Base-by-base conservation (phyloP, 768 basidiomycete species). In the Harrya chromipes region DNA sequence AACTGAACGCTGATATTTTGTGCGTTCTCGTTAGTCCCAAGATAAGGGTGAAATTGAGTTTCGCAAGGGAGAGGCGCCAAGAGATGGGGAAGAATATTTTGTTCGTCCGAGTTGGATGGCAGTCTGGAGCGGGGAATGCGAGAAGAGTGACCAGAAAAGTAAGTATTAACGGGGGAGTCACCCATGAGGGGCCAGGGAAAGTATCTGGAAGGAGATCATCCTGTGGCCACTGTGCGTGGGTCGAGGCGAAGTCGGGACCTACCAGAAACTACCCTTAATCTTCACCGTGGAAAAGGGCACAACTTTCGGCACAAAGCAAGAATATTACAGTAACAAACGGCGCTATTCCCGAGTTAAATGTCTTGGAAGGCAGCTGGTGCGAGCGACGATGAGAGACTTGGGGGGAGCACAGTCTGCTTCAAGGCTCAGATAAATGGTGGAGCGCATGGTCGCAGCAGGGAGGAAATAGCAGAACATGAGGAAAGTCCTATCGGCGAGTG, bases 1-100 rank as follows among this genome's bases (percentile, higher is more conserved):
- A 67, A 66, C 55, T 67, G 68, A 43, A 60, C 53, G 24, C 64
- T 66, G 60, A 64, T 56, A 65, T 55, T 65, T 53, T 60, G 62
- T 26, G 54, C 26, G 47, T 49, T 52, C 19, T 44, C 55, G 43
- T 40, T 47, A 4, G 47, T 7, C 20, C 26, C n/a, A 13, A 56
- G 58, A 53, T 57, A 62, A 50, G 56, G 43, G 19, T 47, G 54
- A 31, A 45, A 57, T 1, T 39, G 26, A 24, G 35, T n/a, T 48
- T 60, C 57, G 29, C 46, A 54, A 21, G 56, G 36, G 27, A 55
- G 50, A 10, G 61, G 41, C 3, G 55, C 36, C 7, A 56, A 42
- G 13, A 57, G 43, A 40, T 66, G 58, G 29, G 64, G 58, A 6
- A 52, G 40, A 24, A 54, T 51, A 48, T 52, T 52, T 36, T 52